Evolutionary conservation across 208 protist species (phyloP).

Genomic region (Trichomonas gallinae): DNA sequence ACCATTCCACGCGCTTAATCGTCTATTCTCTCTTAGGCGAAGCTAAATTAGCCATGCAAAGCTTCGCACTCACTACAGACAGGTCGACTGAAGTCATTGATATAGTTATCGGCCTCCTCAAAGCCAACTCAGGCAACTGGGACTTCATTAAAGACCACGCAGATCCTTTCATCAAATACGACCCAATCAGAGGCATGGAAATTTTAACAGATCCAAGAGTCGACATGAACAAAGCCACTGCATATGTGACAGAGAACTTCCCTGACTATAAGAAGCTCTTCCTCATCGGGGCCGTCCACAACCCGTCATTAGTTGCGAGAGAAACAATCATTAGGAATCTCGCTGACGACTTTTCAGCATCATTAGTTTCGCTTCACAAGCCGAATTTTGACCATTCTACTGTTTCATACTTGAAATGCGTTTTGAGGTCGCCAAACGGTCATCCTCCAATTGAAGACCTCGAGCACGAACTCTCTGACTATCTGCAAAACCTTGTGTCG

Average conservation of each 20-base stretch:
- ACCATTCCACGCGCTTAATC: background rate
- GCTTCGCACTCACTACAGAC: background rate
- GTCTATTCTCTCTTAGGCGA: background rate
- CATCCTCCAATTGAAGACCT: background rate
- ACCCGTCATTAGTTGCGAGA: background rate
- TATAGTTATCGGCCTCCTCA: background rate
- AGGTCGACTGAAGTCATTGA: background rate
- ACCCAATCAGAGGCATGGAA: background rate
- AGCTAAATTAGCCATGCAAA: background rate
- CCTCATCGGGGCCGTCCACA: background rate
- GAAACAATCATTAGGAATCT: background rate
- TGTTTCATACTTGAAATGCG: background rate
- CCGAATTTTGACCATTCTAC: background rate
- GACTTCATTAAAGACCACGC: background rate
- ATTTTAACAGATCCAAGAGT: background rate
- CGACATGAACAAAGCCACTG: background rate
- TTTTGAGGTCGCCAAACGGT: background rate
- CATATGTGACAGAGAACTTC: background rate
- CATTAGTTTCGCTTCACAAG: background rate
- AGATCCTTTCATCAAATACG: background rate
- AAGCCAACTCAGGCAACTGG: background rate
- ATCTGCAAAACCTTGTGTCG: background rate
- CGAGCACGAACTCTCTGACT: background rate
- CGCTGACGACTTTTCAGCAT: background rate
- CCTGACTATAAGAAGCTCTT: background rate